A percentile compares a stretch with the other conserved stretches of the same genome.
phyloP scores from a whole-genome alignment of 495 filamentous ascomycete species.

The Halenospora varia region DNA sequence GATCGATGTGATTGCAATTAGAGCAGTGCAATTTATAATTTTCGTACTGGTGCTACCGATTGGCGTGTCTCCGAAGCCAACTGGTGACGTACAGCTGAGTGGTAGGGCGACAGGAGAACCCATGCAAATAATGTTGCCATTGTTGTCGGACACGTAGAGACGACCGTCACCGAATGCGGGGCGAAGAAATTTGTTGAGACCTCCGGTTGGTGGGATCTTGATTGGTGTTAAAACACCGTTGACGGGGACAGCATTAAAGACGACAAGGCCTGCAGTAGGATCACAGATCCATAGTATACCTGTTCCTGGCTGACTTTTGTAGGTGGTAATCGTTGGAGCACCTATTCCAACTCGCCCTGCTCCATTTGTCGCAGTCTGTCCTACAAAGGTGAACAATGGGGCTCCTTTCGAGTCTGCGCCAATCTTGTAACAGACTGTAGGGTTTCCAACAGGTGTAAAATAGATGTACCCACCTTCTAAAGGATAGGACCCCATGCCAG shows the following conservation, averaged over 20 bases:
- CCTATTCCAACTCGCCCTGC: slow-evolving; percentile 39
- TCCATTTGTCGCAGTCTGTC: slow-evolving; percentile 28
- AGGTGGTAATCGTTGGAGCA: slow-evolving; percentile 34
- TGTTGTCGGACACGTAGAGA: slow-evolving; percentile 37
- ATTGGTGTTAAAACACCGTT: slow-evolving; percentile 37
- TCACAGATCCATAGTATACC: slow-evolving; percentile 36
- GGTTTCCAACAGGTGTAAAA: slow-evolving; percentile 8
- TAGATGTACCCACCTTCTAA: slow-evolving; percentile 48
- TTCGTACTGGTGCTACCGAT: slow-evolving; percentile 26
- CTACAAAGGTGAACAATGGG: slow-evolving; percentile 34
- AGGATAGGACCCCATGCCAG: slow-evolving; percentile 41
- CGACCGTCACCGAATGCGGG: slow-evolving; percentile 44
- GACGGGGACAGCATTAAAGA: slow-evolving; percentile 35
- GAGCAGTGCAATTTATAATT: slow-evolving; percentile 31
- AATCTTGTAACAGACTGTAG: slow-evolving; percentile 33
- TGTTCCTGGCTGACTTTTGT: slow-evolving; percentile 36
- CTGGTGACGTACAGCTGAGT: slow-evolving; percentile 33
- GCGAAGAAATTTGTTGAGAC: slow-evolving; percentile 41
- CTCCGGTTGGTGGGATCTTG: slow-evolving; percentile 32
- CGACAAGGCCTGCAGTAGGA: slow-evolving; percentile 31
- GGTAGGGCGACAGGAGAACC: slow-evolving; percentile 41
- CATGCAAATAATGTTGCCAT: slow-evolving; percentile 34
- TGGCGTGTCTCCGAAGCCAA: slow-evolving; percentile 40
- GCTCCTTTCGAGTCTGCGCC: slow-evolving; percentile 29
- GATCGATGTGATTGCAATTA: slow-evolving; percentile 30